Conservation (phyloP, 1,284 basidiomycete species). For the Austroboletus rostrupii region DNA sequence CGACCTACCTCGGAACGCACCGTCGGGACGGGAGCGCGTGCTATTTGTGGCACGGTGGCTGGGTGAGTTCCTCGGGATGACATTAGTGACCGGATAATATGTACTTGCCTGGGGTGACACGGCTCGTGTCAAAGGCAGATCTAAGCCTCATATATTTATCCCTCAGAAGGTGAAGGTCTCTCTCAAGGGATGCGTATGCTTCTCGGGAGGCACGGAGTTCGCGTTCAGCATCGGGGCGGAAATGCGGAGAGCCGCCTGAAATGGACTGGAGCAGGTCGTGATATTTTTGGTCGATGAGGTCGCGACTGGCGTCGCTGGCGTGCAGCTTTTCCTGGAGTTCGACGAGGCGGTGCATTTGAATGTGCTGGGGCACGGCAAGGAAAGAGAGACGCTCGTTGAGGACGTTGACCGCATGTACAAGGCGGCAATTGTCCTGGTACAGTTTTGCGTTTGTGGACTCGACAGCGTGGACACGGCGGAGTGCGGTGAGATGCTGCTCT, state of each 20-base stretch:
- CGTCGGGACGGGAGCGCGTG: conserved; percentile 5
- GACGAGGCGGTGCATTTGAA: conserved; percentile 18
- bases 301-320: conserved; percentile 15
- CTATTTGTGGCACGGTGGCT: background rate
- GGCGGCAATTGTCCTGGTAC: conserved; percentile 47
- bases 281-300: conserved; percentile 19
- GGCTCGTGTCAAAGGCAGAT: conserved; percentile 1
- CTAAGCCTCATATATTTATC: conserved; percentile 25
- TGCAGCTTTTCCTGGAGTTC: conserved; percentile 27
- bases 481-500: conserved; percentile 32
- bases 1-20: conserved; percentile 12
- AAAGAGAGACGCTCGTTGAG: conserved; percentile 30
- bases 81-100: background rate
- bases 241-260: conserved; percentile 15
- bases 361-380: conserved; percentile 12
- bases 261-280: conserved; percentile 20
- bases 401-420: conserved; percentile 30
- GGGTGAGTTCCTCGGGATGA: background rate
- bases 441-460: conserved; percentile 45
- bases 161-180: conserved; percentile 18
- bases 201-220: conserved; percentile 21
- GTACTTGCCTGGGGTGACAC: background rate
- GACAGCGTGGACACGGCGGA: conserved; percentile 29
- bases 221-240: conserved; percentile 19
- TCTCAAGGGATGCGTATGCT: conserved; percentile 19